Conservation (phyloP, 768 basidiomycete genomes). For the Butyriboletus loyo region DNA sequence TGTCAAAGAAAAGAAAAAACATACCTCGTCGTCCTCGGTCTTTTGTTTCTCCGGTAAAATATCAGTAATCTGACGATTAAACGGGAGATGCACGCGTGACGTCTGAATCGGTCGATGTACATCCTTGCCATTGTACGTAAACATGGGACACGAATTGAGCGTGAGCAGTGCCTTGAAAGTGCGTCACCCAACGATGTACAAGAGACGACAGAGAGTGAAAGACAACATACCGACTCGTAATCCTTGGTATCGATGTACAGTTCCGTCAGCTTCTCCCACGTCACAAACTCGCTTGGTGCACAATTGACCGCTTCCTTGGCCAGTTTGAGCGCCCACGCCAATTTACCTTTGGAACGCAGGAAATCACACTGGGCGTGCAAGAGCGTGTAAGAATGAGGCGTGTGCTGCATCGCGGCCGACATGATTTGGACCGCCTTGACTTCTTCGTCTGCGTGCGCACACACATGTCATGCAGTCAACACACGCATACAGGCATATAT, state of each 20-base stretch:
- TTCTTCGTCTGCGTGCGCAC: conserved; percentile 73
- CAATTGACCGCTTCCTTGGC: conserved; percentile 96
- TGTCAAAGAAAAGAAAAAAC: conserved; percentile 5
- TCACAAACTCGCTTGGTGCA: conserved; percentile 97
- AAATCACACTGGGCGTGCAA: conserved; percentile 96
- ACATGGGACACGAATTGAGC: conserved; percentile 99
- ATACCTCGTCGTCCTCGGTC: conserved; percentile 82
- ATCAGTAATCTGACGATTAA: conserved; percentile 81
- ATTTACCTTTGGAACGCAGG: conserved; percentile 77
- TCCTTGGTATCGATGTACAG: conserved; percentile 88
- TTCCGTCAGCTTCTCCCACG: conserved; percentile 97
- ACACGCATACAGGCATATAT: not conserved
- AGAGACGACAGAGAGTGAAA: not conserved
- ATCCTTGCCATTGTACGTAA: conserved; percentile 97
- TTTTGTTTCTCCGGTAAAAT: conserved; percentile 83
- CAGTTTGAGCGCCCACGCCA: conserved; percentile 87
- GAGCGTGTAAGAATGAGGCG: conserved; percentile 90
- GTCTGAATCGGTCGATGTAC: conserved; percentile 82
- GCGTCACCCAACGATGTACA: not conserved
- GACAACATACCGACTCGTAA: conserved; percentile 59
- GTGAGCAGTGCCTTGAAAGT: conserved; percentile 68
- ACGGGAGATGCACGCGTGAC: conserved; percentile 79
- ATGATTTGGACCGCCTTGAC: conserved; percentile 98
- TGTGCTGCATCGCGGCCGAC: conserved; percentile 73
- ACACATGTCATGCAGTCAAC: not conserved